Conservation (phyloP, 208 protist genomes). For the Vickermania ingenoplastis region DNA sequence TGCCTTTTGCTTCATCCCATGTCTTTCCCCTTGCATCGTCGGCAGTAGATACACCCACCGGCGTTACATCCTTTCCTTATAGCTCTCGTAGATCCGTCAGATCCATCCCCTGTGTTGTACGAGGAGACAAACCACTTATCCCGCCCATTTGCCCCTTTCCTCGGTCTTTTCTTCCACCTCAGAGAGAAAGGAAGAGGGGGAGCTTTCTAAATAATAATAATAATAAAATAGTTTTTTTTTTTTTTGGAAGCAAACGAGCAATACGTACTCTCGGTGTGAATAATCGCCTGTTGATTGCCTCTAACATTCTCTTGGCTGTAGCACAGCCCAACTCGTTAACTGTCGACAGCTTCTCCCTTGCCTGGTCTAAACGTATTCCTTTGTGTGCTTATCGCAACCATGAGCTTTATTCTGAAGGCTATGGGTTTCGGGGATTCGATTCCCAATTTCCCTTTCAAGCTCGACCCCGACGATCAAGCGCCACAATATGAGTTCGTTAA, state of each 20-base stretch:
- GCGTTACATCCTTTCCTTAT: too few relatives aligned
- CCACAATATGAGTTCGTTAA: background rate
- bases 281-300: background rate
- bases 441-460: slow-evolving; percentile 69
- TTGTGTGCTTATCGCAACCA: too few relatives aligned
- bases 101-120: too few relatives aligned
- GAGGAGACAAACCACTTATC: too few relatives aligned
- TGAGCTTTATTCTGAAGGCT: slow-evolving; percentile 67
- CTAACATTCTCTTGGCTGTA: background rate
- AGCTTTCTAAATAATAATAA: background rate
- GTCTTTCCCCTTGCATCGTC: too few relatives aligned
- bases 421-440: slow-evolving; percentile 51
- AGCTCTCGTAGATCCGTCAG: too few relatives aligned
- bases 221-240: background rate
- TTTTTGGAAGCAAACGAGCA: background rate
- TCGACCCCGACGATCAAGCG: background rate
- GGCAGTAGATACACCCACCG: too few relatives aligned
- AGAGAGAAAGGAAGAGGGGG: background rate
- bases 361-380: too few relatives aligned
- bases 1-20: too few relatives aligned
- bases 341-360: too few relatives aligned
- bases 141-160: background rate
- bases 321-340: too few relatives aligned
- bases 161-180: background rate
- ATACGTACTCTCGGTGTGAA: background rate